Percentiles rank a stretch among this genome's conserved stretches.
These are phyloP conservation scores for Dryas octopetala DNA, from an alignment of 306 rosid species.

Conservation along the genomic window DNA sequence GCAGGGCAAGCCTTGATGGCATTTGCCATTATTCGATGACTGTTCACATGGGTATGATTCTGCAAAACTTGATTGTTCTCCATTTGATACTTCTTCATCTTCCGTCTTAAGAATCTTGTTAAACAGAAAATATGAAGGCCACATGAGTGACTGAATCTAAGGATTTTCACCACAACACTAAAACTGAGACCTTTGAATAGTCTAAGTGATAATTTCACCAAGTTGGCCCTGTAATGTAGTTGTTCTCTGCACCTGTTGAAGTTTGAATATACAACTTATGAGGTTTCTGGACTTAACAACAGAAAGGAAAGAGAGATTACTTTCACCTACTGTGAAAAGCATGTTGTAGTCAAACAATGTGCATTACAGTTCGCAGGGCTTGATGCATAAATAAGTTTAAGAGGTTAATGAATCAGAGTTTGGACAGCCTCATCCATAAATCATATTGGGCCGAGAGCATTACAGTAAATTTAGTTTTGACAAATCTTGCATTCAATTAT, in stretches of 20 bases:
- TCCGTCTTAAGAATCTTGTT: conserved; percentile 61
- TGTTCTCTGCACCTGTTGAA: conserved; percentile 48
- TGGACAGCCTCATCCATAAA: background rate
- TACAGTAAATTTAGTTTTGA: background rate
- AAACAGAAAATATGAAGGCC: conserved; percentile 75
- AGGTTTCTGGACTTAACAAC: background rate
- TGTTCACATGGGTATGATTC: conserved; percentile 46
- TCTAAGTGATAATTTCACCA: conserved; percentile 12
- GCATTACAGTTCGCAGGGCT: background rate
- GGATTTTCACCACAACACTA: conserved; percentile 25
- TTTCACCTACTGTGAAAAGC: background rate
- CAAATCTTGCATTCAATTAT: background rate
- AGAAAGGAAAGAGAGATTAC: background rate
- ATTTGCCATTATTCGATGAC: conserved; percentile 36
- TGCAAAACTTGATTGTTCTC: conserved; percentile 39
- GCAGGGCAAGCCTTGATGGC: conserved; percentile 36
- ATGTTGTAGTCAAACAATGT: background rate
- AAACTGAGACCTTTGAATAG: conserved; percentile 16
- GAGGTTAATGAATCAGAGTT: background rate
- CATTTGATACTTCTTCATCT: conserved; percentile 47
- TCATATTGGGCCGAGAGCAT: background rate
- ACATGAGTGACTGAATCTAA: conserved; percentile 55
- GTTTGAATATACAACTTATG: conserved; percentile 18
- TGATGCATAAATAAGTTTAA: background rate
- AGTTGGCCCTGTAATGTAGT: conserved; percentile 13